Evolutionary conservation across 1,284 basidiomycete genomes (phyloP).

Genomic region (Papiliotrema laurentii): DNA sequence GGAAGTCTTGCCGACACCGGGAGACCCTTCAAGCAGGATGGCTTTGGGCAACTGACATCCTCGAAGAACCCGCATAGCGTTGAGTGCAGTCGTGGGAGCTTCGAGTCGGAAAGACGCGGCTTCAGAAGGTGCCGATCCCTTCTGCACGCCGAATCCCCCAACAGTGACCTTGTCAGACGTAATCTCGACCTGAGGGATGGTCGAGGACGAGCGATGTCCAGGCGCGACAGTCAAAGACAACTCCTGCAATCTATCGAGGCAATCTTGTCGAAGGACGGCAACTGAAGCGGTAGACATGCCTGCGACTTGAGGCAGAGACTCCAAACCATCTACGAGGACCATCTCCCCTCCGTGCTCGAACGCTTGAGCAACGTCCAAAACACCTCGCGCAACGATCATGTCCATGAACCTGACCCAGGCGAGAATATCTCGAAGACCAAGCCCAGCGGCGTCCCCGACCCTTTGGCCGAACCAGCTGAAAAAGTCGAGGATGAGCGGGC

Average conservation of each 20-base stretch:
- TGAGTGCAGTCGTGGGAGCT: conserved; percentile 83
- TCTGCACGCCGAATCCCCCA: conserved; percentile 69
- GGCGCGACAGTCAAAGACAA: conserved; percentile 17
- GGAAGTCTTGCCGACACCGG: conserved; percentile 99
- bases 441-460: conserved; percentile 58
- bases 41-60: conserved; percentile 89
- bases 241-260: conserved; percentile 28
- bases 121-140: conserved; percentile 53
- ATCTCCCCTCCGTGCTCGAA: conserved; percentile 85
- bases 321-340: conserved; percentile 79
- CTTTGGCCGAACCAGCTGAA: conserved; percentile 70
- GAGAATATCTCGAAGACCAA: conserved; percentile 83
- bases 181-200: conserved; percentile 15
- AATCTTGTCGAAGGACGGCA: conserved; percentile 34
- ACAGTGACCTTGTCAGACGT: conserved; percentile 54
- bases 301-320: conserved; percentile 64
- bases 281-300: conserved; percentile 38
- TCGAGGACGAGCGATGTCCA: background rate
- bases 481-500: conserved; percentile 69
- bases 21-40: conserved; percentile 93
- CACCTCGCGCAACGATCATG: conserved; percentile 50
- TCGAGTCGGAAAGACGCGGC: conserved; percentile 66
- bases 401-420: conserved; percentile 92
- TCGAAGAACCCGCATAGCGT: conserved; percentile 83
- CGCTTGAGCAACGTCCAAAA: conserved; percentile 54